These are phyloP conservation scores for Aspergillus taichungensis DNA, from an alignment of 495 filamentous ascomycete species.

Conservation along the genomic window DNA sequence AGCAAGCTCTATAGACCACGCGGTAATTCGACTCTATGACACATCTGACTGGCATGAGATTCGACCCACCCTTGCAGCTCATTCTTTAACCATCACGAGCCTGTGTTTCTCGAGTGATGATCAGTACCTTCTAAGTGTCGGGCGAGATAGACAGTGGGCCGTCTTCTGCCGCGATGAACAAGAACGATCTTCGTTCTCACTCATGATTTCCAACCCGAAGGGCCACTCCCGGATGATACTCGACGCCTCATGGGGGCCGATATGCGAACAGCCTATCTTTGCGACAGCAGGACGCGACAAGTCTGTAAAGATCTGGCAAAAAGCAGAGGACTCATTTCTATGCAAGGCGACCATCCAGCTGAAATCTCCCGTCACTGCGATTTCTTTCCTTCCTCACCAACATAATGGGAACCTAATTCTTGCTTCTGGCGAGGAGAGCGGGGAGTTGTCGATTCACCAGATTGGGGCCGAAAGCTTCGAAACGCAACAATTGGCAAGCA, in stretches of 20 bases:
- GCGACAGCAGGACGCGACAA: slow-evolving; percentile 87
- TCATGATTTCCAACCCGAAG: slow-evolving; percentile 60
- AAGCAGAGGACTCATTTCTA: slow-evolving; percentile 25
- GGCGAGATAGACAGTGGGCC: slow-evolving; percentile 84
- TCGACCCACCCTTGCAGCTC: slow-evolving; percentile 67
- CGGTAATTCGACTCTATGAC: slow-evolving; percentile 86
- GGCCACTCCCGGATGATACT: slow-evolving; percentile 89
- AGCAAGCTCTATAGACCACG: slow-evolving; percentile 86
- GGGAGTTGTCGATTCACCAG: slow-evolving; percentile 33
- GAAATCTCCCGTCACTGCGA: slow-evolving; percentile 60
- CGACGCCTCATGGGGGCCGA: slow-evolving; percentile 71
- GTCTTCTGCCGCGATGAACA: slow-evolving; percentile 51
- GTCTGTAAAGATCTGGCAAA: slow-evolving; percentile 67
- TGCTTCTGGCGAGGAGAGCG: slow-evolving; percentile 54
- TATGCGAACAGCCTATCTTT: slow-evolving; percentile 42
- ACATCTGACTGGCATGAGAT: slow-evolving; percentile 80
- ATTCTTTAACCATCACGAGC: slow-evolving; percentile 75
- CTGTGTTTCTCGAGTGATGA: slow-evolving; percentile 74
- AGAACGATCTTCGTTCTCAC: slow-evolving; percentile 40
- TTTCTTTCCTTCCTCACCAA: slow-evolving; percentile 50
- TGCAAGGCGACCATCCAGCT: slow-evolving; percentile 47
- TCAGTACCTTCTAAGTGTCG: slow-evolving; percentile 70
- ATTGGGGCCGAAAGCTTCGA: slow-evolving; percentile 35
- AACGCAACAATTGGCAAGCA: slow-evolving; percentile 30
- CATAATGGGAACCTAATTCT: slow-evolving; percentile 42